Evolutionary conservation across 331 rosid genomes (phyloP), one percentile per base, ranked within the genome.

Genomic region (Ulmus americana): DNA sequence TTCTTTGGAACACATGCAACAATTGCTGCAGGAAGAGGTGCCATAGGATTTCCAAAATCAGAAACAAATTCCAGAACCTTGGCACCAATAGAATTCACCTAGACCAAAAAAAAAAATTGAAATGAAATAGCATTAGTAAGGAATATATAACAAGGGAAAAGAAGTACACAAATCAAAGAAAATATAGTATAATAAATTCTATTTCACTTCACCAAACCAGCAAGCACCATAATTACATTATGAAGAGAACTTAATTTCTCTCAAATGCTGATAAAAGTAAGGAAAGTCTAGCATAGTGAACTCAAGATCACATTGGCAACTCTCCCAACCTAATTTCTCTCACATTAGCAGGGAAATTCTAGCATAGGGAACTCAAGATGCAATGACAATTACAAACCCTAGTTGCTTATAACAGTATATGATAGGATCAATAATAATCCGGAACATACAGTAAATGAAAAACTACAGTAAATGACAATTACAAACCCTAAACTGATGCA

Each of bases 21-120:
- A 83, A 94, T 84, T 55, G 98, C 98, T 45, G 98, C 98, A 70
- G 95, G 95, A 80, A 86, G 79, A 16, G 97, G 97, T 70, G 98
- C 84, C 39, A 91, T 77, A 65, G 95, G 91, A 76, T 86, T 82
- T 62, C 95, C 98, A 80, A 81, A 92, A 77, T 83, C 95, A 75
- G 97, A 89, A 54, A 89, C 84, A 70, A 83, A 92, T 76, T 92
- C 95, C 41, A 92, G 80, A 67, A 92, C 92, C 78, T 85, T 65
- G 8, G 98, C 95, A 45, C 97, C 98, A 72, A 92, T 80, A 65
- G 84, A 77, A 76, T 89, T 92, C 65, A 89, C 97, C 98, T 89
- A 72, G 68, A 66, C 66, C 67, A 53, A 53, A 72, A 68, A 70
- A 20, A 28, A 28, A 28, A 3, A 28, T 7, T 9, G 11, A 7